A percentile compares a stretch with the other conserved stretches of the same genome.
Evolutionary conservation across 768 basidiomycete species (phyloP).

Genomic region (Mycena albidolilacea): DNA sequence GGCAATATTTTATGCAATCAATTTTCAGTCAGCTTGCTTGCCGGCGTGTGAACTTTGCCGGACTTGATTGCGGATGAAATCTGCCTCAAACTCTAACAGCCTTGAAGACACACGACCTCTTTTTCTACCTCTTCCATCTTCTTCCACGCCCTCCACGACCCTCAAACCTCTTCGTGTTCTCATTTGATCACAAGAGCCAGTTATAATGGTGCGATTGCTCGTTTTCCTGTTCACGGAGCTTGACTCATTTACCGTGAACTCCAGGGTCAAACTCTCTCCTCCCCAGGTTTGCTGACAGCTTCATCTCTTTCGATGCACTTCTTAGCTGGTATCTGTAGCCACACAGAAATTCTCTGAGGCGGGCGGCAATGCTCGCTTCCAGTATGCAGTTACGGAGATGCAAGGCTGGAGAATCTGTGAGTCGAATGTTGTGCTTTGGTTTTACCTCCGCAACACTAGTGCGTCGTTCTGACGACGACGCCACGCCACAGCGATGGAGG

Average conservation of each 20-base stretch:
- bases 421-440: constrained; percentile 56
- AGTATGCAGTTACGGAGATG: constrained; percentile 94
- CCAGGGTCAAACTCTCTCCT: constrained; percentile 90
- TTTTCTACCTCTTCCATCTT: background rate
- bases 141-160: constrained; percentile 14
- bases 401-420: constrained; percentile 99
- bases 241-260: constrained; percentile 37
- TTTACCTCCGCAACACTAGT: constrained; percentile 20
- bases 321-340: constrained; percentile 58
- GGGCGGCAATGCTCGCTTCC: constrained; percentile 78
- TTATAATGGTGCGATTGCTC: constrained; percentile 33
- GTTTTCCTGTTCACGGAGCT: constrained; percentile 12
- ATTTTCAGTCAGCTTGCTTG: background rate
- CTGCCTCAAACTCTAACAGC: constrained; percentile 23
- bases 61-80: constrained; percentile 21
- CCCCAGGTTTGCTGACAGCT: constrained; percentile 70
- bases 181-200: constrained; percentile 29
- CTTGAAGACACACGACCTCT: constrained; percentile 31
- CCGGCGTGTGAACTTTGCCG: constrained; percentile 16
- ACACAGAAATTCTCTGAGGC: constrained; percentile 86
- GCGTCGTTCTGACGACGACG: constrained; percentile 39
- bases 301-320: constrained; percentile 13
- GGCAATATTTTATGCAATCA: background rate
- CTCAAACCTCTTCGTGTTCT: background rate
- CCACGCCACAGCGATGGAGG: constrained; percentile 89